Evolutionary conservation across 1,139 yeast species (phyloP).

Genomic region (Barnettozyma hawaiiensis): DNA sequence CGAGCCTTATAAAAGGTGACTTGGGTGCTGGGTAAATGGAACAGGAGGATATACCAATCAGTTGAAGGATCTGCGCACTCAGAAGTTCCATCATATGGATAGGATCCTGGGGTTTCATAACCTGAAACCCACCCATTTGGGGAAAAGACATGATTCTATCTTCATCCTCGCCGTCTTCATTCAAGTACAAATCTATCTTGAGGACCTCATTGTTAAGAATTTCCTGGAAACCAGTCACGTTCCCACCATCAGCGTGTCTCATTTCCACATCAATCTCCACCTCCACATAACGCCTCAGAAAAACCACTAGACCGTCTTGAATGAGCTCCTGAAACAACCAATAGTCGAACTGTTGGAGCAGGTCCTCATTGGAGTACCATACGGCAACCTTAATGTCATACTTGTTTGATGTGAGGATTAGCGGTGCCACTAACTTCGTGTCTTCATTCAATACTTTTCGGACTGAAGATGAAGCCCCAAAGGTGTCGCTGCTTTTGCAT

Average conservation of each 20-base stretch:
- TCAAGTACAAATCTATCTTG: background rate
- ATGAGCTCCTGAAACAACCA: slow-evolving; percentile 4
- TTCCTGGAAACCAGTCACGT: background rate
- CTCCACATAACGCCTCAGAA: slow-evolving; percentile 1
- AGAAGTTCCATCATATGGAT: slow-evolving; percentile 5
- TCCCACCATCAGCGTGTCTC: background rate
- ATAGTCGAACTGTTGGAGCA: background rate
- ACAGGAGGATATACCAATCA: slow-evolving; percentile 5
- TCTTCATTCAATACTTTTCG: background rate
- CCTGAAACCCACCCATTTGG: slow-evolving; percentile 6
- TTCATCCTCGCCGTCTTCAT: background rate
- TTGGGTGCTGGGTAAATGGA: slow-evolving; percentile 7
- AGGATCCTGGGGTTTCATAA: background rate
- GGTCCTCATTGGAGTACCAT: background rate
- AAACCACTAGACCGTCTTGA: background rate
- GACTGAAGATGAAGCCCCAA: no score
- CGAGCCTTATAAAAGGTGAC: slow-evolving; percentile 10
- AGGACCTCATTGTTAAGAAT: background rate
- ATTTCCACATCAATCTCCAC: background rate
- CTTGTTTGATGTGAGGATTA: background rate
- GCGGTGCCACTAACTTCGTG: background rate
- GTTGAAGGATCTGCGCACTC: slow-evolving; percentile 4
- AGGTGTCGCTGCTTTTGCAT: no score
- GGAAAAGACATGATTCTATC: background rate
- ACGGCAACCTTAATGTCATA: background rate